A percentile compares a stretch with the other conserved stretches of the same genome.
phyloP scores from a whole-genome alignment of 805 yeast species.

The Wickerhamomyces tratensis region DNA sequence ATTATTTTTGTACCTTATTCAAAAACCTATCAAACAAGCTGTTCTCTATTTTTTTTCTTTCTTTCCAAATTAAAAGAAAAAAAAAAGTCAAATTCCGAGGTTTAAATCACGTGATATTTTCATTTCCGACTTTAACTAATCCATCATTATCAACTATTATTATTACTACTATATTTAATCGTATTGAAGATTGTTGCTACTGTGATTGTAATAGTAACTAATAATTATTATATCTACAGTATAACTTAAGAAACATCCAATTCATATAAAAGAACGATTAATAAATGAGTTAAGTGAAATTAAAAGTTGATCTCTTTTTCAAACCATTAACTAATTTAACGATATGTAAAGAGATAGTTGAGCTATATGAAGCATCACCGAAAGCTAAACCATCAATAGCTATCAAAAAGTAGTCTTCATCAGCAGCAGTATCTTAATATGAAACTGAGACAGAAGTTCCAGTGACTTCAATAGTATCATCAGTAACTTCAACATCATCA shows the following conservation, averaged over 20 bases:
- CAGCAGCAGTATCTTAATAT: conserved; percentile 5
- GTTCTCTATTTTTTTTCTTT: not conserved
- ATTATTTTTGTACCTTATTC: too few species aligned
- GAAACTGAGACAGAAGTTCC: conserved; percentile 7
- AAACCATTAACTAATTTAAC: not conserved
- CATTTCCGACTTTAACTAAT: too few species aligned
- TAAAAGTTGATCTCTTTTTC: not conserved
- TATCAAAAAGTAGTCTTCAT: not conserved
- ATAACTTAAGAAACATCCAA: too few species aligned
- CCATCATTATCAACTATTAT: too few species aligned
- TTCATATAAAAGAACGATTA: too few species aligned
- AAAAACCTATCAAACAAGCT: not conserved
- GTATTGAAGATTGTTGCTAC: too few species aligned
- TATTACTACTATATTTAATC: too few species aligned
- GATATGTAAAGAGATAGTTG: not conserved
- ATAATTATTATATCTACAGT: too few species aligned
- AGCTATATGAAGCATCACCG: not conserved
- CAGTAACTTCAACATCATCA: conserved; percentile 5
- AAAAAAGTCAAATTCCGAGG: too few species aligned
- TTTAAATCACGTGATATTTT: not conserved
- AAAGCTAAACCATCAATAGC: not conserved
- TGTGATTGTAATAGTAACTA: too few species aligned
- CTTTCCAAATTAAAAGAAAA: too few species aligned
- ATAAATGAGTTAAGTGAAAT: not conserved
- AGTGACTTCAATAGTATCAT: conserved; percentile 2